These are phyloP conservation scores for Thozetella sp. DNA, from an alignment of 495 filamentous ascomycete species.

Conservation along the genomic window DNA sequence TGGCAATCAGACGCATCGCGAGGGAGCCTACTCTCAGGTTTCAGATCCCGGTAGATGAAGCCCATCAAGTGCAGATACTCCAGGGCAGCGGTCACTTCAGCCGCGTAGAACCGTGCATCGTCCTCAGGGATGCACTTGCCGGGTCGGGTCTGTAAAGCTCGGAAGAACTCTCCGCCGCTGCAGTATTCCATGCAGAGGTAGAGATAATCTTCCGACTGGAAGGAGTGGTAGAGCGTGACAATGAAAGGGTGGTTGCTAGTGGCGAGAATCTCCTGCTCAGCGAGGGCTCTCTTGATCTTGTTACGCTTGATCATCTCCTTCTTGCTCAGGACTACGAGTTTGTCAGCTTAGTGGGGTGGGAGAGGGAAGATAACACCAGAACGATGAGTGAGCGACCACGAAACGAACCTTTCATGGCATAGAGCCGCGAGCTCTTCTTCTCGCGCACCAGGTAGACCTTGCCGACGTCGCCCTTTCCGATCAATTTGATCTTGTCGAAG, in stretches of 20 bases:
- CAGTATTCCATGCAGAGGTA: constrained; percentile 99
- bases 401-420: constrained; percentile 99
- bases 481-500: constrained; percentile 99
- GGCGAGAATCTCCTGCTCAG: constrained; percentile 96
- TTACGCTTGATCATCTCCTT: constrained; percentile 99
- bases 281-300: constrained; percentile 98
- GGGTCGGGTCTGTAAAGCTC: constrained; percentile 93
- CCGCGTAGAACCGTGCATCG: constrained; percentile 95
- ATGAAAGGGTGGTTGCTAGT: constrained; percentile 99
- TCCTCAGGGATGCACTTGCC: constrained; percentile 97
- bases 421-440: constrained; percentile 92
- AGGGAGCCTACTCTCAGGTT: constrained; percentile 84
- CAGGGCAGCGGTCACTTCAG: constrained; percentile 95
- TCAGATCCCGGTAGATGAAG: constrained; percentile 97
- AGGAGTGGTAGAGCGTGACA: constrained; percentile 96
- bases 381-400: not conserved
- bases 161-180: constrained; percentile 97
- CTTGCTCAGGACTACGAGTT: constrained; percentile 83
- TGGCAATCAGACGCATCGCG: not conserved
- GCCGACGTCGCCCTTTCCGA: constrained; percentile 97
- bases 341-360: constrained; percentile 38
- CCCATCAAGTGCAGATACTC: constrained; percentile 99
- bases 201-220: constrained; percentile 97
- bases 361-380: not conserved
- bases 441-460: constrained; percentile 98